Evolutionary conservation across 805 yeast species (phyloP).

Genomic region (Yueomyces sinensis): DNA sequence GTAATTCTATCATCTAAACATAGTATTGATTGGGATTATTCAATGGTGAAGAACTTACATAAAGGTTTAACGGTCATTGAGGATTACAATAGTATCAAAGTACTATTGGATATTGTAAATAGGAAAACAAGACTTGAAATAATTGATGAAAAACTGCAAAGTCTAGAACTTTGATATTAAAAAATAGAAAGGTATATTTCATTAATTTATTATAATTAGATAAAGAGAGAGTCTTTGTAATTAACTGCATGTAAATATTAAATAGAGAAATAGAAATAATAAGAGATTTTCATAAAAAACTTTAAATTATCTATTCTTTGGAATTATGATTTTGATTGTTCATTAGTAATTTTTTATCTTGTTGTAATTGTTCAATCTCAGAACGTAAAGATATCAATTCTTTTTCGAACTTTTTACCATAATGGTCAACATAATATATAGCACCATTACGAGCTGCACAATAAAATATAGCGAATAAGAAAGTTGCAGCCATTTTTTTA

Average conservation of each 20-base stretch:
- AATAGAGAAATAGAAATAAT: not conserved
- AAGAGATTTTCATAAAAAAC: too few species aligned
- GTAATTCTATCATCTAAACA: slow-evolving; percentile 53
- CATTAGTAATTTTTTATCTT: too few species aligned
- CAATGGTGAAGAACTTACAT: slow-evolving; percentile 31
- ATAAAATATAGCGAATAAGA: slow-evolving; percentile 59
- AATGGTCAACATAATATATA: slow-evolving; percentile 81
- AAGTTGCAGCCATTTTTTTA: slow-evolving; percentile 51
- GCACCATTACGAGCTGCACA: slow-evolving; percentile 90
- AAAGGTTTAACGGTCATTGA: slow-evolving; percentile 31
- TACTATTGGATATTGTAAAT: slow-evolving; percentile 22
- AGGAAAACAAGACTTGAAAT: slow-evolving; percentile 12
- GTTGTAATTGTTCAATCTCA: slow-evolving; percentile 58
- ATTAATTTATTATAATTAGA: too few species aligned
- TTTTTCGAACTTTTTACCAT: slow-evolving; percentile 79
- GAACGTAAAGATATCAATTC: slow-evolving; percentile 60
- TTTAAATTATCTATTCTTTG: too few species aligned
- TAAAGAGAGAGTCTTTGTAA: too few species aligned
- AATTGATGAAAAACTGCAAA: slow-evolving; percentile 10
- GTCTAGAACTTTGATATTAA: slow-evolving; percentile 5
- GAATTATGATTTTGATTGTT: too few species aligned
- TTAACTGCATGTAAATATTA: not conserved
- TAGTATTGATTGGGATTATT: slow-evolving; percentile 56
- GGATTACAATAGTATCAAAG: slow-evolving; percentile 24
- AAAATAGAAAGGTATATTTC: too few species aligned